phyloP scores from a whole-genome alignment of 2,329 filamentous ascomycete species.

The Epichloe gansuensis region DNA sequence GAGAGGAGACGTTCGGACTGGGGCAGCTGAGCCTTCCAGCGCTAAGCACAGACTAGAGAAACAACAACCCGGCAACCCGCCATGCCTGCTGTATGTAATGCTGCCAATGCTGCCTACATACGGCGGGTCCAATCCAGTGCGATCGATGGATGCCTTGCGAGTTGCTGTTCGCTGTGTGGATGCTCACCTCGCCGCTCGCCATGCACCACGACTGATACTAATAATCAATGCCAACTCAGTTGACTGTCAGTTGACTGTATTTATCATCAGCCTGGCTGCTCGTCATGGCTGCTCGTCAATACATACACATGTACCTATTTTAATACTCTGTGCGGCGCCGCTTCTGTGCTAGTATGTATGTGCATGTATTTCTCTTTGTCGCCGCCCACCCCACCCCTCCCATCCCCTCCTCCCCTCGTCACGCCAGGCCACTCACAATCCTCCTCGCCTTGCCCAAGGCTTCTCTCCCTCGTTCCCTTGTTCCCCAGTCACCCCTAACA shows the following conservation, averaged over 20 bases:
- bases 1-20: background rate
- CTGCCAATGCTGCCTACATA: too few relatives aligned
- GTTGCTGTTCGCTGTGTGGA: background rate
- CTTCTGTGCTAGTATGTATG: background rate
- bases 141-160: background rate
- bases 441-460: background rate
- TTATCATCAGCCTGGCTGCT: too few relatives aligned
- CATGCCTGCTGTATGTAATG: background rate
- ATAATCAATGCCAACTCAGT: too few relatives aligned
- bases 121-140: background rate
- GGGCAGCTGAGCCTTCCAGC: background rate
- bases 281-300: background rate
- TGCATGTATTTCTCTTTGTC: background rate
- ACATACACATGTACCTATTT: too few relatives aligned
- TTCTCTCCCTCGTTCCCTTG: background rate
- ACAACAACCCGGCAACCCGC: background rate
- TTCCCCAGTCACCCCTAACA: slow-evolving; percentile 18
- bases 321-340: background rate
- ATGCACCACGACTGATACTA: too few relatives aligned
- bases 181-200: too few relatives aligned
- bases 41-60: background rate
- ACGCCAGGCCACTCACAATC: background rate
- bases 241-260: too few relatives aligned
- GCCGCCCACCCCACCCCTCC: background rate
- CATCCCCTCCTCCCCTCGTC: background rate